Evolutionary conservation across 2,329 filamentous ascomycete species (phyloP).

Genomic region (Exophiala mesophila): DNA sequence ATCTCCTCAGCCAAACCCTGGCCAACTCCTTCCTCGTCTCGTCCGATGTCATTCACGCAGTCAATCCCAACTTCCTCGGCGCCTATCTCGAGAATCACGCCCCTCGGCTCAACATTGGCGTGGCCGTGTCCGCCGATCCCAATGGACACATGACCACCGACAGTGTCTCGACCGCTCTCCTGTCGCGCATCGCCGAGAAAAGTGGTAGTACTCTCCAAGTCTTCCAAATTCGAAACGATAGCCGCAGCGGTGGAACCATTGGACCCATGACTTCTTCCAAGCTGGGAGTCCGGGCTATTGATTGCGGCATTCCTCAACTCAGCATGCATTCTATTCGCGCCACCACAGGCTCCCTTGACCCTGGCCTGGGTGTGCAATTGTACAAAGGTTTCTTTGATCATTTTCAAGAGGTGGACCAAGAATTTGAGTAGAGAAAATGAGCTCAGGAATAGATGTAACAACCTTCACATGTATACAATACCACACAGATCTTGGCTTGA

Average conservation of each 20-base stretch:
- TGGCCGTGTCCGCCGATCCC: conserved; percentile 72
- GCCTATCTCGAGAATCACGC: conserved; percentile 81
- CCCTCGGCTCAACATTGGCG: conserved; percentile 81
- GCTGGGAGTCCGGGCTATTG: conserved; percentile 76
- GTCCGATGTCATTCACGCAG: conserved; percentile 88
- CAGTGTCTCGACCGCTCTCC: conserved; percentile 72
- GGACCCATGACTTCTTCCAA: conserved; percentile 79
- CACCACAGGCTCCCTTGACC: conserved; percentile 79
- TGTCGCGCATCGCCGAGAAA: conserved; percentile 73
- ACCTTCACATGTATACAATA: conserved; percentile 2
- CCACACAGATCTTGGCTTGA: not conserved
- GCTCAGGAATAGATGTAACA: not conserved
- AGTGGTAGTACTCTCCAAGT: conserved; percentile 68
- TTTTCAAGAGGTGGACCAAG: conserved; percentile 77
- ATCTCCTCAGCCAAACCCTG: conserved; percentile 72
- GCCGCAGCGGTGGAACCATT: conserved; percentile 84
- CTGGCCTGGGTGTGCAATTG: conserved; percentile 78
- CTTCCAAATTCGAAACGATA: conserved; percentile 95
- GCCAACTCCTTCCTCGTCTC: conserved; percentile 90
- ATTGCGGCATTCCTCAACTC: conserved; percentile 84
- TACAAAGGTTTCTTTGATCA: conserved; percentile 86
- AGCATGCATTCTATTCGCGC: conserved; percentile 93
- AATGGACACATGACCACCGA: conserved; percentile 98
- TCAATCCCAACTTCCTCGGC: conserved; percentile 86
- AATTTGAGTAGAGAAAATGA: conserved; percentile 56